A percentile compares a stretch with the other conserved stretches of the same genome.
Evolutionary conservation across 805 yeast genomes (phyloP).

Genomic region (Sungouiella thailandica): DNA sequence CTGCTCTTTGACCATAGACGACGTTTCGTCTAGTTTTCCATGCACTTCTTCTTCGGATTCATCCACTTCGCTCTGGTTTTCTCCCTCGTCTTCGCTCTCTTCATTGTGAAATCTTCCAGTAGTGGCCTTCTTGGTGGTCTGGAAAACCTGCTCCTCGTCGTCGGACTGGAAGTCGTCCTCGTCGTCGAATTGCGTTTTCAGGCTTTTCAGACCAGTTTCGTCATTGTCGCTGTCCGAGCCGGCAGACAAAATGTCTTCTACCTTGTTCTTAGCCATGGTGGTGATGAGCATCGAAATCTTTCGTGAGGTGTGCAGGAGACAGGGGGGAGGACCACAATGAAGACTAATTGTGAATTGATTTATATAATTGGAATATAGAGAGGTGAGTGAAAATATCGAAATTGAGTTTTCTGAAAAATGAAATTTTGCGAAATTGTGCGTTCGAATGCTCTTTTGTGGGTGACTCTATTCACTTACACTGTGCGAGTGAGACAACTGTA

Average conservation of each 20-base stretch:
- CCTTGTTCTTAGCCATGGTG: neutral
- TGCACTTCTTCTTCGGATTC: neutral
- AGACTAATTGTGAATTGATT: no score
- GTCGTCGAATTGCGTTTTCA: neutral
- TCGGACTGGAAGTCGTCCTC: slow-evolving; percentile 15
- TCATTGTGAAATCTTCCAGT: slow-evolving; percentile 1
- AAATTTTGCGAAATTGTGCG: no score
- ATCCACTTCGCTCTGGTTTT: slow-evolving; percentile 2
- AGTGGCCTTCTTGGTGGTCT: slow-evolving; percentile 7
- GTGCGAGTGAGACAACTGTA: no score
- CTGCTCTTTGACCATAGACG: slow-evolving; percentile 13
- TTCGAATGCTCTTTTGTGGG: no score
- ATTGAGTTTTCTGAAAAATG: no score
- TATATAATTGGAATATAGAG: no score
- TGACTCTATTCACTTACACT: no score
- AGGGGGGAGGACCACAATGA: no score
- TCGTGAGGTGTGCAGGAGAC: neutral
- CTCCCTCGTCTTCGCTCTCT: slow-evolving; percentile 3
- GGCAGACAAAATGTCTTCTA: neutral
- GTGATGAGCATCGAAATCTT: neutral
- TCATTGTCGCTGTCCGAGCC: neutral
- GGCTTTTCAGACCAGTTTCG: neutral
- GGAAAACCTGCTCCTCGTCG: slow-evolving; percentile 10
- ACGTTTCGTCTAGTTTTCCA: slow-evolving; percentile 9
- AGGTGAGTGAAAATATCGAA: no score